phyloP scores from a whole-genome alignment of 257 asterid genomes.

The Avicennia marina region DNA sequence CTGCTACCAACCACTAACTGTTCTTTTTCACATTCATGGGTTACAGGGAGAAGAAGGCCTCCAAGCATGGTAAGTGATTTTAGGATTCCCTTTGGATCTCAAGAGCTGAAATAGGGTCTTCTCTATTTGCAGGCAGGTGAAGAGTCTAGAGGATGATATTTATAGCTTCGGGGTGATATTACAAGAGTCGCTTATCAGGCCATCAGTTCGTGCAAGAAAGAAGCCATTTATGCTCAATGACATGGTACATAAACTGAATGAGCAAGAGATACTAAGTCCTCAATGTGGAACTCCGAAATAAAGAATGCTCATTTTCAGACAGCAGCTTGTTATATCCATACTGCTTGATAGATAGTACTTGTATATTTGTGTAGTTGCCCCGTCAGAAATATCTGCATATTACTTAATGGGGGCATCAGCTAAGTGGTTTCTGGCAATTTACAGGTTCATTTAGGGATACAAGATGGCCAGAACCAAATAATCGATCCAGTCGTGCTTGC shows the following conservation, averaged over 20 bases:
- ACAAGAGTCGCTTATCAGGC: constrained; percentile 52
- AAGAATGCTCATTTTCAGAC: too few species aligned
- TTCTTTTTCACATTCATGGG: not conserved
- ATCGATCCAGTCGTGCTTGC: constrained; percentile 49
- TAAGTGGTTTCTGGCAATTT: not conserved
- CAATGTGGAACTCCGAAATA: too few species aligned
- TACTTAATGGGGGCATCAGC: not conserved
- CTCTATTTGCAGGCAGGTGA: constrained; percentile 45
- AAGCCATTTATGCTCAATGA: constrained; percentile 54
- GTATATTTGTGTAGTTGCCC: too few species aligned
- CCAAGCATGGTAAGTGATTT: constrained; percentile 39
- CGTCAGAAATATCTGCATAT: too few species aligned
- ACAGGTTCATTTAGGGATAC: constrained; percentile 48
- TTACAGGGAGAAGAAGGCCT: constrained; percentile 42
- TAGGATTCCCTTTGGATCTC: not conserved
- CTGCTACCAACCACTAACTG: not conserved
- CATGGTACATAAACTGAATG: constrained; percentile 34
- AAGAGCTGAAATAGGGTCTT: not conserved
- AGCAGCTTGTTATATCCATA: too few species aligned
- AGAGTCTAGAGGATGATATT: constrained; percentile 59
- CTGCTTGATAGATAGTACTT: too few species aligned
- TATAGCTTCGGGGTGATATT: constrained; percentile 61
- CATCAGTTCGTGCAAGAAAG: constrained; percentile 35
- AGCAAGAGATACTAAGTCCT: too few species aligned
- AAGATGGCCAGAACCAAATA: constrained; percentile 37